Evolutionary conservation across 257 asterid species (phyloP).

Genomic region (Capsicum baccatum): DNA sequence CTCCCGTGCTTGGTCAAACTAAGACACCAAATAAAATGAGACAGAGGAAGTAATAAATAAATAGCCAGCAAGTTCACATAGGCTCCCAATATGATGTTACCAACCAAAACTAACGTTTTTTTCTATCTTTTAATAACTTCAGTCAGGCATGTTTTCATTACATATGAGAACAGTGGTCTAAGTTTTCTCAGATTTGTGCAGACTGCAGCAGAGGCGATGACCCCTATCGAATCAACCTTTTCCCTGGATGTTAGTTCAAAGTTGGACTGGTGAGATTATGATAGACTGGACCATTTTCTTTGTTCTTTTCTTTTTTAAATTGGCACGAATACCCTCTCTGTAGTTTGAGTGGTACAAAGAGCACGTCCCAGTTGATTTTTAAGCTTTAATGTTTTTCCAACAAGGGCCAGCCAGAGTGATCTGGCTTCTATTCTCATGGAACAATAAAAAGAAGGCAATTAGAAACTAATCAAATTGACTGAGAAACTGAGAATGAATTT

Average conservation of each 20-base stretch:
- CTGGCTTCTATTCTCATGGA: neutral
- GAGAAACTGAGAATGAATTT: neutral
- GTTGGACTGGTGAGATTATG: slow-evolving; percentile 82
- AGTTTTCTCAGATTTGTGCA: slow-evolving; percentile 43
- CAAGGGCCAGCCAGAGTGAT: neutral
- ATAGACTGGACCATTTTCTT: slow-evolving; percentile 16
- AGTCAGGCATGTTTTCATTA: neutral
- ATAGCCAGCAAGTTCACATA: neutral
- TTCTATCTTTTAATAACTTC: slow-evolving; percentile 1
- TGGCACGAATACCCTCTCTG: neutral
- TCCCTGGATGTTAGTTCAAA: slow-evolving; percentile 92
- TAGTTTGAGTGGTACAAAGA: neutral
- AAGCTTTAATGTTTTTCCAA: neutral
- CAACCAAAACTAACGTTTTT: neutral
- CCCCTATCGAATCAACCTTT: slow-evolving; percentile 96
- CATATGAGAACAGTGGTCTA: slow-evolving; percentile 14
- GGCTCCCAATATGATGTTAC: neutral
- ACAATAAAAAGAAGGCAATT: neutral
- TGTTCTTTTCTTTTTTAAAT: neutral
- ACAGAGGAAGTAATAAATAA: neutral
- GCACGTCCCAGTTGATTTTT: neutral
- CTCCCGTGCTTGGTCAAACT: neutral
- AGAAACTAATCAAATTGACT: neutral
- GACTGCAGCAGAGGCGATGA: slow-evolving; percentile 99
- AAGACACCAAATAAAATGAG: neutral